These are phyloP conservation scores for Phytophthora pseudosyringae DNA, from an alignment of 352 stramenopile species.

Conservation along the genomic window DNA sequence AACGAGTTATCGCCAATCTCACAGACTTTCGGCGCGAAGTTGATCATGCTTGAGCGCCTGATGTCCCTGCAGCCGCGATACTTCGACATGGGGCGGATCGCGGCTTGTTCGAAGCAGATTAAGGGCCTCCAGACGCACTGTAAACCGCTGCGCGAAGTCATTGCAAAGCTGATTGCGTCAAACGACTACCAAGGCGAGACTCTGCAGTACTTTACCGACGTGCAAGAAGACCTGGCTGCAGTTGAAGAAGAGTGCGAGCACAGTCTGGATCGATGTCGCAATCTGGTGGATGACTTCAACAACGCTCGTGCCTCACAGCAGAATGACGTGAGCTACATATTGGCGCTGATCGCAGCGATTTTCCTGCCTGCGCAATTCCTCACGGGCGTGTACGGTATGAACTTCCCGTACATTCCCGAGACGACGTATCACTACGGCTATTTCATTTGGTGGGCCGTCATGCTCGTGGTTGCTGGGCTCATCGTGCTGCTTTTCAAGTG, in stretches of 20 bases:
- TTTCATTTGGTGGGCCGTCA: constrained; percentile 71
- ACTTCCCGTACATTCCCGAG: constrained; percentile 86
- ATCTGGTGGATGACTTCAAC: constrained; percentile 70
- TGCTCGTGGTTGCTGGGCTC: constrained; percentile 45
- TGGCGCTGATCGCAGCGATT: constrained; percentile 79
- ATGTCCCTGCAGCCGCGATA: constrained; percentile 49
- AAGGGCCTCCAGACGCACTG: constrained; percentile 72
- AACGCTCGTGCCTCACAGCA: constrained; percentile 64
- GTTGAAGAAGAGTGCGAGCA: constrained; percentile 79
- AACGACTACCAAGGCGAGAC: constrained; percentile 74
- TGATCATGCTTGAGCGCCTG: constrained; percentile 69
- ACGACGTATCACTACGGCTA: constrained; percentile 73
- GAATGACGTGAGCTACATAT: constrained; percentile 74
- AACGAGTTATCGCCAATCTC: constrained; percentile 78
- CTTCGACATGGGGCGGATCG: constrained; percentile 62
- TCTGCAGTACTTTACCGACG: constrained; percentile 76
- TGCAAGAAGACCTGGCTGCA: constrained; percentile 79
- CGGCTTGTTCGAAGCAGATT: constrained; percentile 63
- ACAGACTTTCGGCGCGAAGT: constrained; percentile 66
- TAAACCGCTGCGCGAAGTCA: constrained; percentile 65
- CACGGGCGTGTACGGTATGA: constrained; percentile 88
- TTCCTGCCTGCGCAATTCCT: constrained; percentile 86
- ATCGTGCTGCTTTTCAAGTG: constrained; percentile 67
- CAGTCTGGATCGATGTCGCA: constrained; percentile 68
- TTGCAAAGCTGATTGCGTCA: constrained; percentile 63